Conservation (phyloP, 345 rosid genomes). For the Citropsis articulata region DNA sequence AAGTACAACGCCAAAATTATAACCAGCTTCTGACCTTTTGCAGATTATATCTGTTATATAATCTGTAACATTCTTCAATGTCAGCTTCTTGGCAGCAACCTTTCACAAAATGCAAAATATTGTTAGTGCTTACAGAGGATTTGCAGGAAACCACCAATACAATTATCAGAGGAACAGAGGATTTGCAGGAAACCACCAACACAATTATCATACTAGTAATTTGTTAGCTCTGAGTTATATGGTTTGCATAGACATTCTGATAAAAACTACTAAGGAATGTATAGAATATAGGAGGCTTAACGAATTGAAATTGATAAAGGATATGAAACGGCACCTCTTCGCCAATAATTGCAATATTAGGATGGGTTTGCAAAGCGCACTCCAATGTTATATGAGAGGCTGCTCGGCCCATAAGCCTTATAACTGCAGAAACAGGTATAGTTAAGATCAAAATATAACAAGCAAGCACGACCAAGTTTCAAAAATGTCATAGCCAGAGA, state of each 20-base stretch:
- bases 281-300: not conserved
- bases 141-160: not conserved
- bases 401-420: constrained; percentile 48
- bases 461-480: not conserved
- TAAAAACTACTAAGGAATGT: not conserved
- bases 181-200: not conserved
- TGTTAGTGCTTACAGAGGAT: not conserved
- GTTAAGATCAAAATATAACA: not conserved
- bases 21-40: constrained; percentile 36
- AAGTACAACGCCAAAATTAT: constrained; percentile 50
- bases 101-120: not conserved
- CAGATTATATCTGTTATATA: constrained; percentile 33
- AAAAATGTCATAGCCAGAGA: not conserved
- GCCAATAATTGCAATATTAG: constrained; percentile 41
- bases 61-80: constrained; percentile 39
- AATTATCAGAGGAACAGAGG: not conserved
- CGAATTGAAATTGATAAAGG: not conserved
- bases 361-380: constrained; percentile 51
- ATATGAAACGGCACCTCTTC: constrained; percentile 32
- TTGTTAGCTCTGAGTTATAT: not conserved
- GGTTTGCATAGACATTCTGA: not conserved
- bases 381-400: constrained; percentile 49
- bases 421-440: constrained; percentile 24
- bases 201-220: not conserved
- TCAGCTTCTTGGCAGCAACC: constrained; percentile 41